Percentiles rank a stretch among this genome's conserved stretches.
Conservation (phyloP, 306 rosid species). For the Acacia confusa region DNA sequence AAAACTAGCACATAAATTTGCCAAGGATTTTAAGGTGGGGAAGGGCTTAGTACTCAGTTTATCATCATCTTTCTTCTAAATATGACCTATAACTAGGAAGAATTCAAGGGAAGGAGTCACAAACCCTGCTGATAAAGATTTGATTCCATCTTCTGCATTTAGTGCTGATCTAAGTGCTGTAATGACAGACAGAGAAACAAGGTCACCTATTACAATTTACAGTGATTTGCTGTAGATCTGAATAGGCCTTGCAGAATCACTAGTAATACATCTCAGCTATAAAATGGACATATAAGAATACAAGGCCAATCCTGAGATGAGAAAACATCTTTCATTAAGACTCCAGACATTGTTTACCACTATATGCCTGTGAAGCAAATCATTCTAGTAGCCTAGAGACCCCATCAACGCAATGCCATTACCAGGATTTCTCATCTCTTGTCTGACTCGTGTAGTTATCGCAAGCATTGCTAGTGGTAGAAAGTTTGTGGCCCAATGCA, state of each 20-base stretch:
- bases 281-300: constrained; percentile 43
- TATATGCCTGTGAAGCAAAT: constrained; percentile 24
- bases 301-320: constrained; percentile 30
- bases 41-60: neutral
- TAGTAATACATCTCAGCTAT: constrained; percentile 38
- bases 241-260: constrained; percentile 38
- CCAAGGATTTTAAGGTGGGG: neutral
- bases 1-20: neutral
- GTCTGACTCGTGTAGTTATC: constrained; percentile 48
- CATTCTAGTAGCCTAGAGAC: constrained; percentile 49
- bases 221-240: constrained; percentile 52
- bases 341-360: constrained; percentile 27
- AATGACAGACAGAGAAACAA: constrained; percentile 36
- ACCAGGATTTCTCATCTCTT: constrained; percentile 54
- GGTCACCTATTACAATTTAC: constrained; percentile 60
- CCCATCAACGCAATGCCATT: constrained; percentile 64
- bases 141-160: constrained; percentile 19
- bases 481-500: constrained; percentile 42
- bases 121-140: constrained; percentile 18
- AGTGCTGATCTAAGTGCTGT: constrained; percentile 28
- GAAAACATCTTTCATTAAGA: constrained; percentile 31
- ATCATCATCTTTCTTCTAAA: constrained; percentile 9
- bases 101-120: neutral
- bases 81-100: constrained; percentile 30
- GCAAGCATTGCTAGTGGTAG: constrained; percentile 41